Evolutionary conservation across 371 early-diverging fungal genomes (phyloP).

Genomic region (Mucor saturninus): DNA sequence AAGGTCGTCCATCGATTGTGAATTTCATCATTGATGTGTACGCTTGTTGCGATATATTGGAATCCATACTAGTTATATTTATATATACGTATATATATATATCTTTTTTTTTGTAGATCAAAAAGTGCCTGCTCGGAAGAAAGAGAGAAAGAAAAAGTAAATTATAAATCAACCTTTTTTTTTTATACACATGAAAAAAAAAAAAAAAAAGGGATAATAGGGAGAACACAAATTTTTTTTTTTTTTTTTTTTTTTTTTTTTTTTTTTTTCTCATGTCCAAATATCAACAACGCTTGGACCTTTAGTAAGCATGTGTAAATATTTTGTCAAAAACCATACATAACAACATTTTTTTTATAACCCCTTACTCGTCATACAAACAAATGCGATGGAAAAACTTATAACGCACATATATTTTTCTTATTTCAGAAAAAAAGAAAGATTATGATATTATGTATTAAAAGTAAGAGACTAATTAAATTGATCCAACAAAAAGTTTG

Average conservation of each 20-base stretch:
- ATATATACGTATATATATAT: neutral
- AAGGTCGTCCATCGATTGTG: constrained; percentile 54
- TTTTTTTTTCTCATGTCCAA: neutral
- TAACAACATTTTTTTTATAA: neutral
- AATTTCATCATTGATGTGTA: constrained; percentile 58
- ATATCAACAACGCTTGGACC: constrained; percentile 17
- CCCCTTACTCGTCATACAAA: constrained; percentile 2
- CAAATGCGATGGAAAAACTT: neutral
- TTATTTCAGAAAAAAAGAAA: constrained; percentile 3
- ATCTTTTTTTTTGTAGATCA: too few relatives aligned
- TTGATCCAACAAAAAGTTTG: constrained; percentile 70
- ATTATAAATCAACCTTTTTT: neutral
- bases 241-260: neutral
- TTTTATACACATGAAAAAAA: neutral
- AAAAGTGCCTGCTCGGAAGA: neutral
- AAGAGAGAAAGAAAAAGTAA: neutral
- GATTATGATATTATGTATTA: neutral
- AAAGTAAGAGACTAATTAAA: constrained; percentile 1
- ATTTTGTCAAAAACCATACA: constrained; percentile 7
- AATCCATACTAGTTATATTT: constrained; percentile 27
- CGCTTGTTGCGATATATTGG: constrained; percentile 46
- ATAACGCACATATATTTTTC: neutral
- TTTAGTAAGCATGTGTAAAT: constrained; percentile 5
- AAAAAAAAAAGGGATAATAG: constrained; percentile 1
- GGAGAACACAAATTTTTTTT: neutral